Percentiles rank a stretch among this genome's conserved stretches.
Conservation (phyloP, 768 basidiomycete species). For the Tubosaeta brunneosetosa region DNA sequence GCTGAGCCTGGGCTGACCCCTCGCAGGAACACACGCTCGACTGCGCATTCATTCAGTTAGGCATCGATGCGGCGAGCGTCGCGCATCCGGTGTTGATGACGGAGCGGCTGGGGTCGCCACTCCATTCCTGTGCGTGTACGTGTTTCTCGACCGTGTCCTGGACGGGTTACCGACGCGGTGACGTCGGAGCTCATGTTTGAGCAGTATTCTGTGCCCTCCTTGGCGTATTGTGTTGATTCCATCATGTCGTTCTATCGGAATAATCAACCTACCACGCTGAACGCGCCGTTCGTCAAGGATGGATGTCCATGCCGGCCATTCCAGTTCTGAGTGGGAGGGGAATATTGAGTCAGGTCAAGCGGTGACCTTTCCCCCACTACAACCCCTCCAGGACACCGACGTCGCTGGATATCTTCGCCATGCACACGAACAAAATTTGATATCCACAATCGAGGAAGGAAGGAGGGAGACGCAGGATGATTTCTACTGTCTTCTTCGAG, state of each 20-base stretch:
- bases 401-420: slow-evolving; percentile 92
- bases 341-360: slow-evolving; percentile 78
- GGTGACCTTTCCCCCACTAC: slow-evolving; percentile 89
- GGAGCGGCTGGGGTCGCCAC: slow-evolving; percentile 81
- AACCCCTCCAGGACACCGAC: slow-evolving; percentile 90
- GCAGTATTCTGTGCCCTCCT: slow-evolving; percentile 77
- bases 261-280: slow-evolving; percentile 35
- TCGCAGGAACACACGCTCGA: slow-evolving; percentile 91
- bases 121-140: slow-evolving; percentile 84
- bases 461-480: slow-evolving; percentile 79
- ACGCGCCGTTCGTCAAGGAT: slow-evolving; percentile 49
- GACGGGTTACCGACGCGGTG: slow-evolving; percentile 35
- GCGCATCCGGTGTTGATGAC: slow-evolving; percentile 93
- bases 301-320: slow-evolving; percentile 84
- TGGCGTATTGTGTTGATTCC: slow-evolving; percentile 86
- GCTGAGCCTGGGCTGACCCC: not conserved
- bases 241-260: slow-evolving; percentile 92
- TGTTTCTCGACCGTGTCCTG: slow-evolving; percentile 11
- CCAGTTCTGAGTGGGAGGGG: slow-evolving; percentile 83
- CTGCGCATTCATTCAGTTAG: slow-evolving; percentile 83
- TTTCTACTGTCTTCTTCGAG: slow-evolving; percentile 78
- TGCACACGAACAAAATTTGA: slow-evolving; percentile 91
- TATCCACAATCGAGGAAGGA: slow-evolving; percentile 90
- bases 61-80: slow-evolving; percentile 70
- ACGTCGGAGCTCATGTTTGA: slow-evolving; percentile 98